phyloP scores from a whole-genome alignment of 2,329 filamentous ascomycete genomes.

The Aspergillus flavus region DNA sequence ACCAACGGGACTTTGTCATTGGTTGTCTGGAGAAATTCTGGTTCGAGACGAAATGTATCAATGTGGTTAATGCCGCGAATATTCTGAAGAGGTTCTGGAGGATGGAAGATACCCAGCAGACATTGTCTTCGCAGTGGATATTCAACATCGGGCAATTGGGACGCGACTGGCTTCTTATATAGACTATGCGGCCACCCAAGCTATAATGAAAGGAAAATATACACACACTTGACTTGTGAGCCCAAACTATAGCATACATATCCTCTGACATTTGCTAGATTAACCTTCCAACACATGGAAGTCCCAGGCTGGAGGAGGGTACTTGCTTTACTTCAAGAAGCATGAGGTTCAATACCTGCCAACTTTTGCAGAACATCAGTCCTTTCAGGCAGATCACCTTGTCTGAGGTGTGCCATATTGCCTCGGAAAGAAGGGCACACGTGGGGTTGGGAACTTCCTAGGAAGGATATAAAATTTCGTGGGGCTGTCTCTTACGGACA shows the following conservation, averaged over 20 bases:
- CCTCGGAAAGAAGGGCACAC: accelerated
- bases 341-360: no score
- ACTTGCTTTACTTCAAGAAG: no score
- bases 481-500: not conserved
- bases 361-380: accelerated
- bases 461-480: not conserved
- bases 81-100: not conserved
- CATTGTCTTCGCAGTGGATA: not conserved
- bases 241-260: no score
- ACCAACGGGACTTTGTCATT: conserved; percentile 8
- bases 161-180: not conserved
- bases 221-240: conserved; percentile 9
- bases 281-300: no score
- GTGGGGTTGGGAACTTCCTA: not conserved
- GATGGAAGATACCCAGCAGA: not conserved
- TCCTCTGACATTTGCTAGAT: no score
- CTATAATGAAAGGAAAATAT: not conserved
- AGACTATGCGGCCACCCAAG: not conserved
- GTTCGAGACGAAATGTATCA: conserved; percentile 23
- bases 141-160: not conserved
- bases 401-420: no score
- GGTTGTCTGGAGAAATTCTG: conserved; percentile 19
- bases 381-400: no score
- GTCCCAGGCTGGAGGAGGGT: no score
- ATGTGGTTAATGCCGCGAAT: conserved; percentile 24